Percentiles rank a stretch among this genome's conserved stretches.
Conservation (phyloP, 208 protist species). For the Willaertia magna region DNA sequence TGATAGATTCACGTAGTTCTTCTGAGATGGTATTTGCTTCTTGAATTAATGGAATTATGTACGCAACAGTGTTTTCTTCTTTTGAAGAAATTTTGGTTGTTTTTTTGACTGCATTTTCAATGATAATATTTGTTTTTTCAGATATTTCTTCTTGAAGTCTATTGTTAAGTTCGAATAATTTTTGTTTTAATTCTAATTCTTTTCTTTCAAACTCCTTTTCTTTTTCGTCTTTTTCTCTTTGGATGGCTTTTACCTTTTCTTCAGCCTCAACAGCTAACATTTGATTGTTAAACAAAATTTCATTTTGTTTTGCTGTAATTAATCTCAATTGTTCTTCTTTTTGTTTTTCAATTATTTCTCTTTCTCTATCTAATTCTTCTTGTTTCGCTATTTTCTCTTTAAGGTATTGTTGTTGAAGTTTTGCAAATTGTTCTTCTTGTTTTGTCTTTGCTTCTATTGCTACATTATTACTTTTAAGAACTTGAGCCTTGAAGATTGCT, state of each 20-base stretch:
- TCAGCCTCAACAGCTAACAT: not conserved
- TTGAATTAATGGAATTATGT: not conserved
- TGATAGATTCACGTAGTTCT: not conserved
- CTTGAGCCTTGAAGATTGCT: not conserved
- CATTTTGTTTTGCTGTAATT: not conserved
- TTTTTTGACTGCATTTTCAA: not conserved
- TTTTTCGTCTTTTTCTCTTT: not conserved
- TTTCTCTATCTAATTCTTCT: not conserved
- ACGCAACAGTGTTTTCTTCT: not conserved
- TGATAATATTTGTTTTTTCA: not conserved
- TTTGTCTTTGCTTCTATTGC: not conserved
- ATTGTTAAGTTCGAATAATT: not conserved
- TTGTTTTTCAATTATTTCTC: not conserved
- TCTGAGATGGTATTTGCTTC: not conserved
- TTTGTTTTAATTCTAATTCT: not conserved
- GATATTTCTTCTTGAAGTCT: not conserved
- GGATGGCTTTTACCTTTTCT: not conserved
- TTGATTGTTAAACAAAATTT: not conserved
- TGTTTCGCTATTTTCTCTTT: not conserved
- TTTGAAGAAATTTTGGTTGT: not conserved
- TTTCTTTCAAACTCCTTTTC: not conserved
- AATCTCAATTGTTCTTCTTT: not conserved
- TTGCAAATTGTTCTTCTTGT: not conserved
- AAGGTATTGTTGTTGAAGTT: not conserved
- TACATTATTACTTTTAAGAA: not conserved